Percentiles rank a stretch among this genome's conserved stretches.
phyloP scores from a whole-genome alignment of 441 rosid genomes.

The Adansonia grandidieri region DNA sequence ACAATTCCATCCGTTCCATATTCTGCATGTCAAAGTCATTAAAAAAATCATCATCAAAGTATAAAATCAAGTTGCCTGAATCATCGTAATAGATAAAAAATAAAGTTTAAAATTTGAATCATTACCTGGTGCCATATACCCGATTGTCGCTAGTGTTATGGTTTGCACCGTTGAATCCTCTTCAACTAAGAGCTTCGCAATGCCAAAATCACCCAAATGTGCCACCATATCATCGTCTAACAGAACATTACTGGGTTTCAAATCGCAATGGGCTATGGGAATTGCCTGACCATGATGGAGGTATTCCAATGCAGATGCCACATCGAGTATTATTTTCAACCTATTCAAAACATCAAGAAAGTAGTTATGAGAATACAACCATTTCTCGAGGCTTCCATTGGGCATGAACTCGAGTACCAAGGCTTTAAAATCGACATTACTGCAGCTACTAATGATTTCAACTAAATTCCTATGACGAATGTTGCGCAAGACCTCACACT shows the following conservation, averaged over 20 bases:
- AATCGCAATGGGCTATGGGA: constrained; percentile 28
- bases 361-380: constrained; percentile 5
- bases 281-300: constrained; percentile 20
- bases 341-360: constrained; percentile 1
- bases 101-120: too few species aligned
- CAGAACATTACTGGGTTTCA: constrained; percentile 27
- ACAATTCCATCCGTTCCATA: background rate
- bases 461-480: constrained; percentile 31
- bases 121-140: constrained; percentile 40
- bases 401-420: constrained; percentile 30
- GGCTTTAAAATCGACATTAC: constrained; percentile 23
- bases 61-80: too few species aligned
- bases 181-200: constrained; percentile 22
- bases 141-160: constrained; percentile 27
- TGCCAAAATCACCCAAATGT: constrained; percentile 32
- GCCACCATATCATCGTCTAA: constrained; percentile 28
- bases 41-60: too few species aligned
- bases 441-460: constrained; percentile 23
- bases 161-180: constrained; percentile 20
- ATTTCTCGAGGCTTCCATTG: constrained; percentile 30
- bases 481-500: background rate
- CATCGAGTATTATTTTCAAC: constrained; percentile 16
- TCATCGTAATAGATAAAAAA: too few species aligned
- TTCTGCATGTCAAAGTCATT: background rate
- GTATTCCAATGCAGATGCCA: constrained; percentile 31